phyloP scores from a whole-genome alignment of 768 basidiomycete species.

The Mycena indigotica region DNA sequence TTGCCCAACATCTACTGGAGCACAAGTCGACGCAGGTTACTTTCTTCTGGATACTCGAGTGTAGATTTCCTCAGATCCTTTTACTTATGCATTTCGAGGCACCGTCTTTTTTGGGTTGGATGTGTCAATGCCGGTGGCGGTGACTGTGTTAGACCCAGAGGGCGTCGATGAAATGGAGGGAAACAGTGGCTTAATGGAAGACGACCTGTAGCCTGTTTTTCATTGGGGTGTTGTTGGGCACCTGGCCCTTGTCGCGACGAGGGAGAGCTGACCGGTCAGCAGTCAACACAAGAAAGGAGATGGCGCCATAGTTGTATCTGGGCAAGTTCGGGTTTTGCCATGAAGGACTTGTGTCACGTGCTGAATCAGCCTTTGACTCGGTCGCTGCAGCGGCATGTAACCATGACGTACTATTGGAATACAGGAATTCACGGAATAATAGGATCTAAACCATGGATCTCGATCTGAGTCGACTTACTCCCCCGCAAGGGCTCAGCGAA shows the following conservation, averaged over 20 bases:
- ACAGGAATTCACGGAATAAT: neutral
- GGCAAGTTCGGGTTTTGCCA: conserved; percentile 63
- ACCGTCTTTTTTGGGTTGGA: too few relatives aligned
- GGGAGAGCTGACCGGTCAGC: conserved; percentile 87
- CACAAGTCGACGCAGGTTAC: too few relatives aligned
- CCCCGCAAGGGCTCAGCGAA: conserved; percentile 42
- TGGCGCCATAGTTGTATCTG: conserved; percentile 94
- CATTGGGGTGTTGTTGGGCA: conserved; percentile 78
- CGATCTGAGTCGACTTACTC: conserved; percentile 24
- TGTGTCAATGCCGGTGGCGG: too few relatives aligned
- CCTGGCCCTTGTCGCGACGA: conserved; percentile 87
- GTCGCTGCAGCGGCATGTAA: too few relatives aligned
- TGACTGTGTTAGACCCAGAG: conserved; percentile 97
- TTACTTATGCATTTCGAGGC: too few relatives aligned
- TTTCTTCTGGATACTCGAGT: too few relatives aligned
- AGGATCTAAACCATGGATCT: neutral
- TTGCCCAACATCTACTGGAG: too few relatives aligned
- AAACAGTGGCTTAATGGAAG: conserved; percentile 76
- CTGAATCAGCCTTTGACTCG: too few relatives aligned
- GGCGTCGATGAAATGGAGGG: conserved; percentile 89
- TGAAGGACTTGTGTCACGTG: too few relatives aligned
- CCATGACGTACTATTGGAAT: too few relatives aligned
- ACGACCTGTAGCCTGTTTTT: conserved; percentile 54
- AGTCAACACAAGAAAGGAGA: conserved; percentile 93
- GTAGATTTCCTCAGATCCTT: too few relatives aligned